Evolutionary conservation across 2,329 filamentous ascomycete genomes (phyloP), one percentile per base, ranked within the genome.

Genomic region (Aspergillus fumigatiaffinis): DNA sequence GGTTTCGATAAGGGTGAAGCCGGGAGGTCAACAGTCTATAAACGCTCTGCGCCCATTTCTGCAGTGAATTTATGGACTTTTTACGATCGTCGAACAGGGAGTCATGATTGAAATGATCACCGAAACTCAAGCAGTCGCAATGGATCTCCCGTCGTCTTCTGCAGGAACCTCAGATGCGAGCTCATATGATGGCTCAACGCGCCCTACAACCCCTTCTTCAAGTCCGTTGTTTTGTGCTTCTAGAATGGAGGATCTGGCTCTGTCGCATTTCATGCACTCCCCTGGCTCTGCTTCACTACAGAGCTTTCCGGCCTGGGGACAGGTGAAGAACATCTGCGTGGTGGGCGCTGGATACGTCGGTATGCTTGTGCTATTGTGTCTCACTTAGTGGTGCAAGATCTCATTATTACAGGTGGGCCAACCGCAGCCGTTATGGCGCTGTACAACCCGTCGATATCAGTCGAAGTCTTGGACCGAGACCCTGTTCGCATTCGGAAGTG

Each of bases 281-380:
- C 56, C 57, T 26, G 55, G 55, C 38, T 44, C 54, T 26, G 42
- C n/a, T 14, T 42, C 46, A 10, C 23, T 50, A 2, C 53, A 56
- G 50, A 53, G 48, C 55, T 53, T 55, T 53, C 46, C 49, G 6
- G 49, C 21, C 10, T 52, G 52, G 21, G 57, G 53, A 23, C 51
- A 59, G 8, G 61, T 72, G n/a, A 64, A 65, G 54, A 69, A 71
- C 67, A 85, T 91, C 53, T 90, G 88, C 73, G 90, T 87, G 69
- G 85, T 91, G 60, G 88, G 88, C 51, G 88, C 88, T 63, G 88
- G 88, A 64, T 91, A 91, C 71, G 87, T 91, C 62, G 87, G 86
- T 90, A 79, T 66, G 86, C 52, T 50, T 35, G 17, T 79, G 44
- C 42, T 38, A 21, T 9, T 26, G 35, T 51, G 23, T 20, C 7